Conservation (phyloP, 2,329 filamentous ascomycete species). For the Ustilaginoidea virens region DNA sequence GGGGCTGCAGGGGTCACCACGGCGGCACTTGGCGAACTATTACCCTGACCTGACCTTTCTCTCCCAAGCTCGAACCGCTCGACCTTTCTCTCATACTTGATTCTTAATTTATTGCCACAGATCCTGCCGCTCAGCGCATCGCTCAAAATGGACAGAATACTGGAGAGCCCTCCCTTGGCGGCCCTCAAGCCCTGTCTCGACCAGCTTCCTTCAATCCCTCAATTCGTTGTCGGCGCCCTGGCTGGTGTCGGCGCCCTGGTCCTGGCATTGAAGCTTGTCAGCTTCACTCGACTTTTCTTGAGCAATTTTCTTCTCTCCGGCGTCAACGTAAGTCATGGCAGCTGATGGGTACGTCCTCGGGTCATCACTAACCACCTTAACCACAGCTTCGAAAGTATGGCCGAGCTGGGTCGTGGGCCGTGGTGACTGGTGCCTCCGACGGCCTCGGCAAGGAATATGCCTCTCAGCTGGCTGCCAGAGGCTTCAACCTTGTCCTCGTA, state of each 20-base stretch:
- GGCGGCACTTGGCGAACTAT: no score
- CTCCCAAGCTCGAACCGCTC: slow-evolving; percentile 1
- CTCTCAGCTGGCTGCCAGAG: slow-evolving; percentile 72
- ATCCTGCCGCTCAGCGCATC: slow-evolving; percentile 1
- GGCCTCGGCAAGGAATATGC: slow-evolving; percentile 96
- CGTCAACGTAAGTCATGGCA: slow-evolving; percentile 34
- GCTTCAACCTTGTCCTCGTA: slow-evolving; percentile 89
- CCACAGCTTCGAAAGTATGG: slow-evolving; percentile 75
- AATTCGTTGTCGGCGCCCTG: slow-evolving; percentile 28
- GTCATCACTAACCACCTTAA: slow-evolving; percentile 1
- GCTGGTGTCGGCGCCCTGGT: slow-evolving; percentile 43
- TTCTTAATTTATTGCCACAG: background rate
- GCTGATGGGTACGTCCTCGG: background rate
- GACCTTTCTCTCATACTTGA: background rate
- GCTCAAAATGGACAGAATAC: slow-evolving; percentile 13
- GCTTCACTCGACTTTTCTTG: slow-evolving; percentile 44
- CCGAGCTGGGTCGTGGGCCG: slow-evolving; percentile 80
- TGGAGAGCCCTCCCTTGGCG: slow-evolving; percentile 4
- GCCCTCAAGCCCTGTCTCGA: slow-evolving; percentile 8
- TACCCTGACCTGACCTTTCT: no score
- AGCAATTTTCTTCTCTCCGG: slow-evolving; percentile 54
- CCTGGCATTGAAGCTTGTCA: slow-evolving; percentile 38
- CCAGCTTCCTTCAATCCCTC: slow-evolving; percentile 21
- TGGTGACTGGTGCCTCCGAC: slow-evolving; percentile 90
- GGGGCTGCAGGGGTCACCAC: no score